These are phyloP conservation scores for Ploettnerulaceae sp. DNA, from an alignment of 2,329 filamentous ascomycete species.

Conservation along the genomic window DNA sequence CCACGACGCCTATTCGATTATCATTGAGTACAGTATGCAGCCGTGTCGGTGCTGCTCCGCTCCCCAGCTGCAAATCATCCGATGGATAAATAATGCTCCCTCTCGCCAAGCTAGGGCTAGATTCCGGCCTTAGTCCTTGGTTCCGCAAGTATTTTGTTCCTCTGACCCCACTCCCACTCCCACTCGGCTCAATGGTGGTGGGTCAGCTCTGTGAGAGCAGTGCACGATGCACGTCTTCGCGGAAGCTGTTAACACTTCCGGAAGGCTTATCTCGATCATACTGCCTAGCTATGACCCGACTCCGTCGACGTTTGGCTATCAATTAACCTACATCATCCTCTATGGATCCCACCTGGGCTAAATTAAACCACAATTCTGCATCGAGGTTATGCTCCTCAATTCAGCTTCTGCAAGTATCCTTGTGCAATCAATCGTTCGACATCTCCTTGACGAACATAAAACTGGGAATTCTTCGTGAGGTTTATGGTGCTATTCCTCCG, in stretches of 20 bases:
- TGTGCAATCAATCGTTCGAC: constrained; percentile 92
- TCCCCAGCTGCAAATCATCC: background rate
- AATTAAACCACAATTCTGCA: background rate
- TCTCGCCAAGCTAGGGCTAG: background rate
- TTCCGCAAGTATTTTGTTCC: constrained; percentile 5
- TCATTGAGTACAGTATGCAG: no score
- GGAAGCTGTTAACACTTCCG: constrained; percentile 6
- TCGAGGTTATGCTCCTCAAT: constrained; percentile 46
- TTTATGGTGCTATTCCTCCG: constrained; percentile 69
- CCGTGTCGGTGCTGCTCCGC: no score
- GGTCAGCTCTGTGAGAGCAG: background rate
- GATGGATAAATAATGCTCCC: background rate
- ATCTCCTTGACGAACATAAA: constrained; percentile 93
- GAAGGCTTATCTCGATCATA: constrained; percentile 8
- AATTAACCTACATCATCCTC: constrained; percentile 2
- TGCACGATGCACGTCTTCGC: constrained; percentile 1
- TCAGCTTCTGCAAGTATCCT: constrained; percentile 87
- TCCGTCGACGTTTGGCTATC: background rate
- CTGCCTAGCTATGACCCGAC: background rate
- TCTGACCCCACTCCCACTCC: background rate
- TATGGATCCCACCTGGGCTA: background rate
- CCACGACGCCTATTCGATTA: background rate
- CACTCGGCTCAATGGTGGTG: constrained; percentile 11
- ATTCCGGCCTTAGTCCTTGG: background rate
- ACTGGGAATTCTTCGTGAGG: constrained; percentile 95